Evolutionary conservation across 2,329 filamentous ascomycete species (phyloP).

Genomic region (Thelonectria blattea): DNA sequence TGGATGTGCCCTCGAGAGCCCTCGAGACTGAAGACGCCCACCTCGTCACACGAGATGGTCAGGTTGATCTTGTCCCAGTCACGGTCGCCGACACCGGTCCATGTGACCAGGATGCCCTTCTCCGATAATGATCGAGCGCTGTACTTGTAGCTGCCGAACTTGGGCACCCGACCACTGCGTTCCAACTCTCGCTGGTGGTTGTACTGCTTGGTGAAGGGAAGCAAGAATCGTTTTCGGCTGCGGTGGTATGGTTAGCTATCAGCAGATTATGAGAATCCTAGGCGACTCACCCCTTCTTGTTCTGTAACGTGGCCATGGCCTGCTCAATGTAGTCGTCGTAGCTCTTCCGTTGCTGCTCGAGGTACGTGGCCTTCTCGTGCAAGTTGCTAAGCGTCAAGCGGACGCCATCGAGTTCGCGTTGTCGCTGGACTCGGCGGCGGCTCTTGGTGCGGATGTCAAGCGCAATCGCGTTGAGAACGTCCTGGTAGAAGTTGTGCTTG

Average conservation of each 20-base stretch:
- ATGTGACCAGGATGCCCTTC: slow-evolving; percentile 93
- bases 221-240: slow-evolving; percentile 87
- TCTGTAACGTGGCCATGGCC: slow-evolving; percentile 95
- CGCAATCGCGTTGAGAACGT: slow-evolving; percentile 96
- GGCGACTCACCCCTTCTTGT: slow-evolving; percentile 79
- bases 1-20: slow-evolving; percentile 92
- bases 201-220: slow-evolving; percentile 98
- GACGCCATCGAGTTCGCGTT: slow-evolving; percentile 87
- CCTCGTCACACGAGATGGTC: slow-evolving; percentile 91
- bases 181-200: slow-evolving; percentile 97
- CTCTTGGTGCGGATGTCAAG: slow-evolving; percentile 98
- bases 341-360: slow-evolving; percentile 93
- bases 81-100: slow-evolving; percentile 80
- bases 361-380: slow-evolving; percentile 85
- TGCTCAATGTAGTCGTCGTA: slow-evolving; percentile 99
- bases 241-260: slow-evolving; percentile 27
- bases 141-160: slow-evolving; percentile 98
- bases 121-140: slow-evolving; percentile 86
- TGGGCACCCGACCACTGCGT: slow-evolving; percentile 88
- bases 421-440: slow-evolving; percentile 85
- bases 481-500: slow-evolving; percentile 92
- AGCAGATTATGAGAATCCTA: neutral
- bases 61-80: slow-evolving; percentile 94
- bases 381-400: slow-evolving; percentile 76
- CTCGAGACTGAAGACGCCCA: slow-evolving; percentile 92